Percentiles rank a stretch among this genome's conserved stretches.
Conservation (phyloP, 139 green algal species). For the Desmodesmus armatus region DNA sequence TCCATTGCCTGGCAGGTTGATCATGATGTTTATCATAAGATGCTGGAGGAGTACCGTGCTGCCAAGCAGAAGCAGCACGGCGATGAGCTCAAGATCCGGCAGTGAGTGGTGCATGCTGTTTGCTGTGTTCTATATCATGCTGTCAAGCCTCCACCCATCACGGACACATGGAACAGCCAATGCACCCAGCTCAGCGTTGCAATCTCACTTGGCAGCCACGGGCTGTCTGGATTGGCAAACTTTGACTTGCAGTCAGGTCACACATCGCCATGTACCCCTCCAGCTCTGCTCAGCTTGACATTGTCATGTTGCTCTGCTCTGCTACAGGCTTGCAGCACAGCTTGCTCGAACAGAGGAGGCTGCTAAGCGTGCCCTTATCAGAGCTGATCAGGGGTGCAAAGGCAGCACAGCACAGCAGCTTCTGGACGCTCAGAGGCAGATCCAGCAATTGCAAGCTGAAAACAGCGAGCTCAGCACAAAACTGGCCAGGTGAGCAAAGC, state of each 20-base stretch:
- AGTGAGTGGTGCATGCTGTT: conserved; percentile 50
- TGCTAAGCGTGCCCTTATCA: conserved; percentile 76
- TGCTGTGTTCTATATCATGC: neutral
- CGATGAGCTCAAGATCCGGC: conserved; percentile 65
- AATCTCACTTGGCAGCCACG: too few relatives aligned
- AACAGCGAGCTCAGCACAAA: conserved; percentile 66
- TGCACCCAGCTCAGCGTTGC: too few relatives aligned
- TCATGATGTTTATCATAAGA: conserved; percentile 66
- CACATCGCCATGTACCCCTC: too few relatives aligned
- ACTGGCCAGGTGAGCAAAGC: conserved; percentile 57
- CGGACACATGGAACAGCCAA: too few relatives aligned
- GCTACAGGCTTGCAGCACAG: conserved; percentile 76
- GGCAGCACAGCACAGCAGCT: conserved; percentile 74
- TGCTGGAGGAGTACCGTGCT: conserved; percentile 63
- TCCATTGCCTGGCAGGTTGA: conserved; percentile 63
- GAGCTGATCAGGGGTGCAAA: conserved; percentile 60
- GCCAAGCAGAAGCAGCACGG: conserved; percentile 57
- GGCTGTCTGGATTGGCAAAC: too few relatives aligned
- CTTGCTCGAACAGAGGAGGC: conserved; percentile 82
- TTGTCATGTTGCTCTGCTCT: neutral
- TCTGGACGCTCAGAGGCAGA: conserved; percentile 69
- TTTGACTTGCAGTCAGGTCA: too few relatives aligned
- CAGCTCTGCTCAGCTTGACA: too few relatives aligned
- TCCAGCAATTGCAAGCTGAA: conserved; percentile 61
- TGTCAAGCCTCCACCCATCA: too few relatives aligned